Evolutionary conservation across 2,329 filamentous ascomycete genomes (phyloP).

Genomic region (Trichothecium roseum): DNA sequence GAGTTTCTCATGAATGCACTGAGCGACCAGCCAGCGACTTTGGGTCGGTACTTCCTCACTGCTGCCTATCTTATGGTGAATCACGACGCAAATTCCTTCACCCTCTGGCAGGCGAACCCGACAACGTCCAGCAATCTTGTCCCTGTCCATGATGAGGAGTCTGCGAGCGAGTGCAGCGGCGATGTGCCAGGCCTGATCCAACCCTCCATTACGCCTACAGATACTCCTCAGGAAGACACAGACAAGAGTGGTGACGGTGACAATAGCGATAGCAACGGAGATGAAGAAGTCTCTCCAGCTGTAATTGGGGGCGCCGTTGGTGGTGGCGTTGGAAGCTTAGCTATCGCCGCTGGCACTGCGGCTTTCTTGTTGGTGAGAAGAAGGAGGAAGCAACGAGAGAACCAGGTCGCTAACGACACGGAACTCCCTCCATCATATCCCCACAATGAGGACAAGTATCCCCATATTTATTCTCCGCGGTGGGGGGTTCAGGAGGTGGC

Average conservation of each 20-base stretch:
- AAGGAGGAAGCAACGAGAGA: not conserved
- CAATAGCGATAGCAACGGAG: not conserved
- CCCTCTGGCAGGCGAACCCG: constrained; percentile 22
- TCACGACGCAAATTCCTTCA: constrained; percentile 19
- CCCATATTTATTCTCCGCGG: not conserved
- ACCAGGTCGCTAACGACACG: not conserved
- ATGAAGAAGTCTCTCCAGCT: not conserved
- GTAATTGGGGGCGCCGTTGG: constrained; percentile 1
- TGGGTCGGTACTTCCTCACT: constrained; percentile 23
- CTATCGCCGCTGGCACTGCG: no score
- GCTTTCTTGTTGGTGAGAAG: not conserved
- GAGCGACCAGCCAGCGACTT: constrained; percentile 9
- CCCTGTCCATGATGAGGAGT: not conserved
- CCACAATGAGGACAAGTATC: not conserved
- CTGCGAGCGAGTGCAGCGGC: not conserved
- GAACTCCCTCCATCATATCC: not conserved
- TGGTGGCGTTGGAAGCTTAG: not conserved
- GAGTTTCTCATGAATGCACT: constrained; percentile 16
- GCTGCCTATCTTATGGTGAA: constrained; percentile 25
- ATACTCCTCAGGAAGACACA: not conserved
- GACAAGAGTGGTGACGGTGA: not conserved
- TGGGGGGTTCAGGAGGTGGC: not conserved
- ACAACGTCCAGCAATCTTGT: constrained; percentile 6
- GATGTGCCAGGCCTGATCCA: not conserved
- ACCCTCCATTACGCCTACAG: not conserved